Evolutionary conservation across 192 early-diverging fungal species (phyloP), one percentile per base, ranked within the genome.

Genomic region (Coemansia sp.): DNA sequence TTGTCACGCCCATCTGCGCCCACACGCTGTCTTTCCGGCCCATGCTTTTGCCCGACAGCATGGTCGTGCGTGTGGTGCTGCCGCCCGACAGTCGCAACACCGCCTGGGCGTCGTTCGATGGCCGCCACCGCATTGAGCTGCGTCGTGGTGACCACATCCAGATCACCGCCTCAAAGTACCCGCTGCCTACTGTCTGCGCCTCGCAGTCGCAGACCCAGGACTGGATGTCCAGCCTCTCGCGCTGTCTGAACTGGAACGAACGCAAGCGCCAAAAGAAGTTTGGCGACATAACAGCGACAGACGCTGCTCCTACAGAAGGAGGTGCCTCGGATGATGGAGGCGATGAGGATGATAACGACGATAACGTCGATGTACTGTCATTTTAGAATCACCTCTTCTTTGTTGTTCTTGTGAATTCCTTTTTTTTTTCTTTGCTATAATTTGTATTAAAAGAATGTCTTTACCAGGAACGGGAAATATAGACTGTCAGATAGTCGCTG

Each of bases 101-200:
- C 1, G 97, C 95, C 11, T 99, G 95, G 96, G 96, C 90, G 58
- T 88, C 89, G 68, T 97, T 98, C 69, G 98, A 99, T 74, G 98
- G 96, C 3, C 88, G 98, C 36, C 90, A 95, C 63, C 89, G 98
- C 2, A 91, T 95, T 0, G 93, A 98, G 69, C 86, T 99, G 36
- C 82, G 86, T 43, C 88, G 90, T 71, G 95, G 94, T 11, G 97
- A 97, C 71, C 91, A 93, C 69, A 91, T 97, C 46, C 89, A 92
- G 74, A 88, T 98, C 33, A 91, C 92, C 0, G 91, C 96, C 9
- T 92, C 92, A 49, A 87, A 87, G 68, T 94, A 89, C 68, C 96
- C 97, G 18, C 89, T 98, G 66, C 93, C 95, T 18, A 96, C 95
- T 1, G 89, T 98, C 9, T 95, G 95, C 74, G 80, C 79, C 8